Base-by-base conservation (phyloP, 2,329 filamentous ascomycete species). In the Penicillium sp. region DNA sequence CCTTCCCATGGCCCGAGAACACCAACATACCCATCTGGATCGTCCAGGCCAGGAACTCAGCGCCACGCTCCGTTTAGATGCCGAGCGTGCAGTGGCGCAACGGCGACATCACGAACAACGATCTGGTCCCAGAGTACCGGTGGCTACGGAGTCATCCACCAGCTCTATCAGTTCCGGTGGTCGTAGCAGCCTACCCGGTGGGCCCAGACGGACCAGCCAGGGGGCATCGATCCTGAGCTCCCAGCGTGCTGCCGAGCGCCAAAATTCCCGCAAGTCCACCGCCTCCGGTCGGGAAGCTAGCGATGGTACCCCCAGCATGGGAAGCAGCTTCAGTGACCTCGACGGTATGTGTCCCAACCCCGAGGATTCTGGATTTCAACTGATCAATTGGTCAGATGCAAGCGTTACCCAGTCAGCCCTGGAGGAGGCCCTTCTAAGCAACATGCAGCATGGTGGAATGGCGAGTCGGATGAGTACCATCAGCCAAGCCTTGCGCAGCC, bases 351-450 rank as follows among this genome's bases (percentile, higher is more conserved):
- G 25, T 15, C 15, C 10, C 27, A 21, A 40, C 2, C 37, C 37
- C 21, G 21, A 29, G 17, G 29, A 54, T 19, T 23, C 37, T 19
- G 42, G 21, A 23, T 54, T 19, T 27, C 7, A 31, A 25, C 45
- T 56, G 29, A 49, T 50, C 19, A 15, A 33, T 9, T 17, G 4
- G 40, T n/a, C 21, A 84, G 84, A 86, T 75, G 80, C 84, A 8
- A 86, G 84, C 60, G 82, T 88, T 23, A 87, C 85, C 51, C 84
- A 87, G 66, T 86, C 83, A 15, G 86, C 86, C 3, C 74, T 88
- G 27, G 85, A 88, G 66, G 86, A 88, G 63, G 85, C 85, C 6
- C 72, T 87, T 42, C 71, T 87, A 62, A 86, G 84, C 65, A 84
- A 86, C 55, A 86, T 88, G 77, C 82, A 85, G 54, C 80, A 84